Conservation (phyloP, 73 alveolate genomes). For the Tetrahymena elliotti region DNA sequence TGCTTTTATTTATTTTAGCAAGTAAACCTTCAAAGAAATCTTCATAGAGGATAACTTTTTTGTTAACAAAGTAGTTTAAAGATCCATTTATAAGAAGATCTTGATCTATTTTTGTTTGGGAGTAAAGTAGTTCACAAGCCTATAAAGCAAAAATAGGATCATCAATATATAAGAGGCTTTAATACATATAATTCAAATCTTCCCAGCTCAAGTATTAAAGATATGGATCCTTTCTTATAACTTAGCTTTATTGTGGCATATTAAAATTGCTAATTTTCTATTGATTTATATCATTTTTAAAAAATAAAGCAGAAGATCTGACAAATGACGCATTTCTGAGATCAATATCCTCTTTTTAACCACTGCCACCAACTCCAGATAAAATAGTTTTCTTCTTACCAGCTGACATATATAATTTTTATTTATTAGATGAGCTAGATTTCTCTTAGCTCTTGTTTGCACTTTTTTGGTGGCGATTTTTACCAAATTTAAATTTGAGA, state of each 20-base stretch:
- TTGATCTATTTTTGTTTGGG: not conserved
- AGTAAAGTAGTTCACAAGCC: not conserved
- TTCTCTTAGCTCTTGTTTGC: not conserved
- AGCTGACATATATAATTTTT: not conserved
- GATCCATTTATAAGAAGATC: not conserved
- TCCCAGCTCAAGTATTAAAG: not conserved
- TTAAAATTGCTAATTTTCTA: not conserved
- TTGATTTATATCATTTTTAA: not conserved
- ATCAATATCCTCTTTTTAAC: not conserved
- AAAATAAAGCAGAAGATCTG: not conserved
- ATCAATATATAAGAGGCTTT: not conserved
- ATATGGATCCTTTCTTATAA: not conserved
- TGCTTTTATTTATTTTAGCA: not conserved
- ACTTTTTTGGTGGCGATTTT: not conserved
- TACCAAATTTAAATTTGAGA: not conserved
- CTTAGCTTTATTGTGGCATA: not conserved
- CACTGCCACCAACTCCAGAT: not conserved
- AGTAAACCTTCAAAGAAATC: not conserved
- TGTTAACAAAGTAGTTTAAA: not conserved
- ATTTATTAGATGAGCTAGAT: not conserved
- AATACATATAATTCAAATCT: not conserved
- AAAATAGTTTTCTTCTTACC: not conserved
- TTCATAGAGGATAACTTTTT: not conserved
- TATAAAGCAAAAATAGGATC: not conserved
- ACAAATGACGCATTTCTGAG: not conserved